Evolutionary conservation across 805 yeast species (phyloP), one percentile per base, ranked within the genome.

Genomic region (Candida yuanshanica): DNA sequence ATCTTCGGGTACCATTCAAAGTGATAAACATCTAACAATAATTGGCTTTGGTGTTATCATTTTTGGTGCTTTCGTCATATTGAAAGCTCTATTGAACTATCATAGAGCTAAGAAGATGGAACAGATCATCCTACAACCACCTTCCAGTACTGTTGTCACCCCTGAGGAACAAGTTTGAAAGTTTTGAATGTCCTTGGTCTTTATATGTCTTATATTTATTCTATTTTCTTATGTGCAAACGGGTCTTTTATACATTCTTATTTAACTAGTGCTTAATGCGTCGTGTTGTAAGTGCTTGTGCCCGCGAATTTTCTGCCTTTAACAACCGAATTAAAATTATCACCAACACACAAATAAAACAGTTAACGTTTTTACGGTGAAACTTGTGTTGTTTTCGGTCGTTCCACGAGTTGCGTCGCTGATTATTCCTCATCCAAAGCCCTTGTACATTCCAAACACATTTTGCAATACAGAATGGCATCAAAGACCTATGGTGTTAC

Each of bases 81-180:
- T 79, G 14, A 84, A 82, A 55, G 79, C 95, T 11, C 47, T 84
- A n/a, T 63, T 72, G 35, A 93, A 84, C 57, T 91, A 81, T 59
- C 70, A 72, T 48, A 70, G 79, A 47, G 93, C 91, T n/a, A 79
- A 83, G 57, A 76, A 75, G 53, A 80, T 81, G 77, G 96, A 90
- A 58, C 66, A 64, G 43, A 72, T 68, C 18, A 81, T 86, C 22
- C 59, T 77, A 48, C 64, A 69, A 17, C 75, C 79, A 14, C 70
- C 70, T 14, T 31, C 57, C 8, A 41, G 37, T 22, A 17, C 33
- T 6, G 7, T 34, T 7, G 31, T 16, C 7, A 20, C 37, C 11
- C 17, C 35, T 9, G 45, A 37, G 34, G 46, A 38, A 20, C 41
- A 43, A 38, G 46, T 42, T 31, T 41, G 32, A 41, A 16, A 13